Evolutionary conservation across 1,284 basidiomycete genomes (phyloP).

Genomic region (Sutorius eximius): DNA sequence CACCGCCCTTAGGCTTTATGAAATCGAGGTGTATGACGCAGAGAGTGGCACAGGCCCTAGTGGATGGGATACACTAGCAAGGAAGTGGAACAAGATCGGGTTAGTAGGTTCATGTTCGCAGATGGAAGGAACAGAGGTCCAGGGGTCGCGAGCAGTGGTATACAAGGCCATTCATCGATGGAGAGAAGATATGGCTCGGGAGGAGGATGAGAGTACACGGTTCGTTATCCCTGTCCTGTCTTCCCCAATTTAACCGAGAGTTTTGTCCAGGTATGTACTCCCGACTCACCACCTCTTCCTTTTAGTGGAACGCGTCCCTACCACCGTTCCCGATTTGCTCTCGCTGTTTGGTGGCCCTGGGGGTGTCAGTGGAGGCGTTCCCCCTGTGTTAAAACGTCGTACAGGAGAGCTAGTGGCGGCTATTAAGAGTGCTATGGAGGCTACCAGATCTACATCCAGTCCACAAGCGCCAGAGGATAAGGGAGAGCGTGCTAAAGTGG

Average conservation of each 20-base stretch:
- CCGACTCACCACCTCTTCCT: constrained; percentile 71
- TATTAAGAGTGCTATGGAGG: constrained; percentile 50
- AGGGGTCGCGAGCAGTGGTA: constrained; percentile 73
- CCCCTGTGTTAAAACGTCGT: constrained; percentile 59
- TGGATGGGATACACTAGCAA: constrained; percentile 78
- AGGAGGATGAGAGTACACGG: constrained; percentile 87
- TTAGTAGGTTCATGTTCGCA: constrained; percentile 42
- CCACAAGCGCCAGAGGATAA: not conserved
- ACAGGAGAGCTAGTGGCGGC: constrained; percentile 62
- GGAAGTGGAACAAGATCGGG: constrained; percentile 72
- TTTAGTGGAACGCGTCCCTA: constrained; percentile 66
- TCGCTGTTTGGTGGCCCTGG: constrained; percentile 45
- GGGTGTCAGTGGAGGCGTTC: constrained; percentile 39
- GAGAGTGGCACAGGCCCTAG: constrained; percentile 61
- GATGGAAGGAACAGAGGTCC: constrained; percentile 54
- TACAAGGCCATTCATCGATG: constrained; percentile 80
- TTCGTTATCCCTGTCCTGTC: constrained; percentile 40
- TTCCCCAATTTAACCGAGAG: not conserved
- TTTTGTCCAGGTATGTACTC: constrained; percentile 60
- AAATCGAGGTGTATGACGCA: constrained; percentile 67
- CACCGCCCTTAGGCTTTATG: constrained; percentile 71
- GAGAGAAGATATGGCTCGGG: constrained; percentile 80
- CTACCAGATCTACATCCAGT: not conserved
- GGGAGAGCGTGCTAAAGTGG: not conserved
- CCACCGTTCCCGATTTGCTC: constrained; percentile 58